phyloP scores from a whole-genome alignment of 805 yeast genomes.

The Kregervanrija fluxuum region DNA sequence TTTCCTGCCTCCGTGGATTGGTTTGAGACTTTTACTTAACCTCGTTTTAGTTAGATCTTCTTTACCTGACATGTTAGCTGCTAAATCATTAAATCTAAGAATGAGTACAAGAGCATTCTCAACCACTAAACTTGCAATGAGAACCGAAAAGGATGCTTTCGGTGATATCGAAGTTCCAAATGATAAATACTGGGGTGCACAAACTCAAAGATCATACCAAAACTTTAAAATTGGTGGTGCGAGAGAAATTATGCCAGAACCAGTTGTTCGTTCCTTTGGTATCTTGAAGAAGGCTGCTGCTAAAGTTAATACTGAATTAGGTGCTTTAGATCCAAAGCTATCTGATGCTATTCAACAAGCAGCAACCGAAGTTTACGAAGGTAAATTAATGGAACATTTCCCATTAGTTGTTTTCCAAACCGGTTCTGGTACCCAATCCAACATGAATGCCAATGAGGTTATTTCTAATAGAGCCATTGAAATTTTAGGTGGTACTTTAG shows the following conservation, averaged over 20 bases:
- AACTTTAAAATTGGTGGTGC: conserved; percentile 96
- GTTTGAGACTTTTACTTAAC: too few relatives aligned
- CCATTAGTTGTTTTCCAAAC: conserved; percentile 98
- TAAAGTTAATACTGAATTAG: conserved; percentile 75
- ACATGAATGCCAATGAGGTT: conserved; percentile 99
- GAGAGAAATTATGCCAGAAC: conserved; percentile 85
- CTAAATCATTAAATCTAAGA: conserved; percentile 13
- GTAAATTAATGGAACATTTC: conserved; percentile 88
- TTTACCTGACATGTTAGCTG: conserved; percentile 17
- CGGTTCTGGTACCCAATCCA: conserved; percentile 97
- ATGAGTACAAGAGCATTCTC: conserved; percentile 25
- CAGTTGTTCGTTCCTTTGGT: conserved; percentile 89
- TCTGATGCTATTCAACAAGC: conserved; percentile 86
- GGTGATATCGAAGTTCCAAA: conserved; percentile 85
- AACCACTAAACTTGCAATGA: conserved; percentile 25
- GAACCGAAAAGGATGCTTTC: conserved; percentile 92
- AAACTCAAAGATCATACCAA: conserved; percentile 86
- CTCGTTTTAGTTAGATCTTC: not conserved
- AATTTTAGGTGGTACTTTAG: conserved; percentile 83
- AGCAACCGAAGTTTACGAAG: conserved; percentile 90
- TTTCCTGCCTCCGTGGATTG: too few relatives aligned
- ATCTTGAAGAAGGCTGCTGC: conserved; percentile 92
- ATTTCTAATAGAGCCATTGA: conserved; percentile 98
- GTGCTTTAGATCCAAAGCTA: conserved; percentile 75
- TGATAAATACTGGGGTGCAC: conserved; percentile 95